Evolutionary conservation across 768 basidiomycete genomes (phyloP), one percentile per base, ranked within the genome.

Genomic region (Termitomyces sp.): DNA sequence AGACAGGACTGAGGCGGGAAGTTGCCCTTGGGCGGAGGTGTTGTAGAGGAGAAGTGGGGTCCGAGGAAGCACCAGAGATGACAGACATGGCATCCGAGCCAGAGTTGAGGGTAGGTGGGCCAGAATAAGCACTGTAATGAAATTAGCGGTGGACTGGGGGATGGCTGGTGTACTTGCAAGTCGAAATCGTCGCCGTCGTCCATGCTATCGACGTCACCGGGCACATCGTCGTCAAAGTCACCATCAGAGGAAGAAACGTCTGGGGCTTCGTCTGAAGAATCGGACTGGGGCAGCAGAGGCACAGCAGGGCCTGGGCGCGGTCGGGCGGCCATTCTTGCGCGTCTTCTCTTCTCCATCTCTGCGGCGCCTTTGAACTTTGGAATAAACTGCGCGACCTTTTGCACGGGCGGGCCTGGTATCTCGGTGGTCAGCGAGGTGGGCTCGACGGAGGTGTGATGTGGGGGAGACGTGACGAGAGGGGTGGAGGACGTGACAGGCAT

Each of bases 271-370:
- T 80, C 81, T 4, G 82, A 83, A 9, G 86, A 88, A 8, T 86
- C 84, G 18, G 81, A 72, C n/a, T 76, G 73, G 55, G 68, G 67
- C 24, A 72, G 68, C n/a, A 70, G 66, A 4, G 71, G 68, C n/a
- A 70, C 72, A 36, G 68, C 65, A 3, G 75, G 73, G 20, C 67
- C 71, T 11, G 75, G 76, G n/a, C 69, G 79, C 59, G 79, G 73
- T 13, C 88, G 81, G 5, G 87, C 86, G 42, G 81, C 82, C 76
- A 93, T 82, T 13, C 91, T 79, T 42, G 80, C 70, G 57, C 80
- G 79, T 27, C 92, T 73, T 16, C 91, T 77, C 4, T 80, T 83
- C 62, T 92, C 92, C 91, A 93, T 93, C 69, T 94, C 90, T n/a
- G 84, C 91, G 0, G 88, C 87, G 8, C 89, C 86, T 63, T 85